Evolutionary conservation across 2,329 filamentous ascomycete genomes (phyloP), one percentile per base, ranked within the genome.

Genomic region (Aspergillus cejpii): DNA sequence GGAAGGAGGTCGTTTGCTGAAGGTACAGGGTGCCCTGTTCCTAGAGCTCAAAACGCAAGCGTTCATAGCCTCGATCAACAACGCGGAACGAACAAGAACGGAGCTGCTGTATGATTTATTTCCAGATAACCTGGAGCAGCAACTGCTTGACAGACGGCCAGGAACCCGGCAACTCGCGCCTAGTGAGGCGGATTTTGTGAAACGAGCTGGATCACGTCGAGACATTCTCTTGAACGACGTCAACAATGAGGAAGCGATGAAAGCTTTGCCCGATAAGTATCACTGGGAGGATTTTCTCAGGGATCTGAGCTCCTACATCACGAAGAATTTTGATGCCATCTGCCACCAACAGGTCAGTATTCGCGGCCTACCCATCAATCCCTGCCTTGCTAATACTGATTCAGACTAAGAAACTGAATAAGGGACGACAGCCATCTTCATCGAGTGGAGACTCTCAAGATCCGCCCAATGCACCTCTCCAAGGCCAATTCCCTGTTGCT

Each of bases 11-110:
- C 70, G 76, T 8, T 60, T 84, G 17, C 63, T 80, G 15, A 80
- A 80, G 53, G 77, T 75, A 48, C 79, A 82, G 54, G 78, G 77
- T 1, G 73, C 75, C 11, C 66, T 84, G 20, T 81, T 77, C 52
- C 69, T 84, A 11, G 80, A 83, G 49, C 64, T 84, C 14, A 84
- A 84, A 63, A 83, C 81, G 1, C 81, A 84, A 59, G 79, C 80
- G 11, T 84, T 81, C 55, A 79, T 84, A 44, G 79, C 78, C 3
- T 76, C 77, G 3, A 70, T 80, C 56, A 74, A 77, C 51, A 77
- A 74, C 54, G 74, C 73, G 33, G 74, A 80, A 43, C 73, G 72
- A 21, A 69, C 71, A 2, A 74, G 75, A 39, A 75, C 78, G 15
- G 74, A 80, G 33, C 68, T 81, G 21, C 63, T 84, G 21, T 73